phyloP scores from a whole-genome alignment of 164 flowering plant genomes.

The Chloranthus sessilifolius region DNA sequence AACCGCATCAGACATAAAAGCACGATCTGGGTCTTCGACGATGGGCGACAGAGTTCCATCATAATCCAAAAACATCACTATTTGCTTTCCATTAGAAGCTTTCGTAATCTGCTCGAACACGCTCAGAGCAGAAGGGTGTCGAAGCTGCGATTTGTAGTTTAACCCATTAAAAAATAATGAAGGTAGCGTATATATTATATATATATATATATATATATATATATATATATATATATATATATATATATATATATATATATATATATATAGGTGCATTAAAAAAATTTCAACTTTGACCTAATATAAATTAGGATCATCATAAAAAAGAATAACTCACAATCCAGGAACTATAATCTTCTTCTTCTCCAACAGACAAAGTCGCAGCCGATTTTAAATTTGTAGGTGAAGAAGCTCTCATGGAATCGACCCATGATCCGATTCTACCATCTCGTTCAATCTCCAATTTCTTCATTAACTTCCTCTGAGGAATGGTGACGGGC shows the following conservation, averaged over 20 bases:
- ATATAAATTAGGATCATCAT: background rate
- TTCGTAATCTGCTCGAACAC: conserved; percentile 64
- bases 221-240: background rate
- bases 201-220: background rate
- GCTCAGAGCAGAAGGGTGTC: conserved; percentile 69
- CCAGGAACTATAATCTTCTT: conserved; percentile 30
- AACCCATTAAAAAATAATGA: background rate
- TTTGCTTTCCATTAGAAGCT: conserved; percentile 70
- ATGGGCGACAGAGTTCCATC: conserved; percentile 93
- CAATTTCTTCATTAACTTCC: conserved; percentile 29
- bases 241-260: too few species aligned
- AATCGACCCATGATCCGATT: conserved; percentile 60
- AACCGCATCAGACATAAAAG: conserved; percentile 72
- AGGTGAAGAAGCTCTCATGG: conserved; percentile 93
- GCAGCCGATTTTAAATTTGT: conserved; percentile 44
- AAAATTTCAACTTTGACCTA: too few species aligned
- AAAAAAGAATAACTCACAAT: conserved; percentile 20
- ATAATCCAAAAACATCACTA: conserved; percentile 82
- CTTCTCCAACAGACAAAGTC: conserved; percentile 16
- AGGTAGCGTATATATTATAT: background rate
- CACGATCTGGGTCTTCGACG: conserved; percentile 81
- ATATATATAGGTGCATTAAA: too few species aligned
- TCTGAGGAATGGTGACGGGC: conserved; percentile 27
- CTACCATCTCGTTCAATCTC: conserved; percentile 34
- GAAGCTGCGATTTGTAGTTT: conserved; percentile 27